Base-by-base conservation (phyloP, 2,329 filamentous ascomycete species). In the Bisporella sp. region DNA sequence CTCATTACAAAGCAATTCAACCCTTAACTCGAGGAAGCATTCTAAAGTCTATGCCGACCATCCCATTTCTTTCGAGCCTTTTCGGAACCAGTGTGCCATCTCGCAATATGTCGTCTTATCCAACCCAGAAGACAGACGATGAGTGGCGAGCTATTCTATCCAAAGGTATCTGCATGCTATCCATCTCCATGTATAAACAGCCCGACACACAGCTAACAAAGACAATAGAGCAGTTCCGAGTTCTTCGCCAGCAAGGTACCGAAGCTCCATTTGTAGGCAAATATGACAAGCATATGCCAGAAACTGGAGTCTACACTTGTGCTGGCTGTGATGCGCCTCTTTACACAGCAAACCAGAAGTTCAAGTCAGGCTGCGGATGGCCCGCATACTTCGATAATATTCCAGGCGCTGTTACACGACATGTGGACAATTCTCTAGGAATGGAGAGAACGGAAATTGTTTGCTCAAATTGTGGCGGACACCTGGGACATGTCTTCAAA, bases 331-430 rank as follows among this genome's bases (percentile, higher is more conserved):
- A 84, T 31, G 79, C 90, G 6, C 91, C 93, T 5, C 81, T 99
- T 13, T 99, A 99, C 79, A 92, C 84, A 68, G 91, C 93, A 31
- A 78, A 78, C 56, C 91, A 96, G 71, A 99, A 99, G 70, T 99
- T 99, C 78, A 88, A 88, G 69, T 95, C 88, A 13, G 89, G 90
- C 41, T 99, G 93, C 70, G 93, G 93, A 54, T 99, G 93, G 93
- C 93, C 93, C 0, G 93, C 93, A 9, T 99, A 97, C 71, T 99
- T 92, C 67, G 93, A 99, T 70, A 92, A 86, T 58, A 81, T 99
- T 47, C 92, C 93, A 0, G 91, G 90, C 2, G 92, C 92, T 1
- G 89, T 99, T 9, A 88, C 81, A 35, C 77, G 92, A 55, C 85
- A 92, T 63, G 81, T 82, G 56, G 93, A 99, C 68, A 73, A 71